Base-by-base conservation (phyloP, 2,329 filamentous ascomycete species). In the Alternaria longipes region DNA sequence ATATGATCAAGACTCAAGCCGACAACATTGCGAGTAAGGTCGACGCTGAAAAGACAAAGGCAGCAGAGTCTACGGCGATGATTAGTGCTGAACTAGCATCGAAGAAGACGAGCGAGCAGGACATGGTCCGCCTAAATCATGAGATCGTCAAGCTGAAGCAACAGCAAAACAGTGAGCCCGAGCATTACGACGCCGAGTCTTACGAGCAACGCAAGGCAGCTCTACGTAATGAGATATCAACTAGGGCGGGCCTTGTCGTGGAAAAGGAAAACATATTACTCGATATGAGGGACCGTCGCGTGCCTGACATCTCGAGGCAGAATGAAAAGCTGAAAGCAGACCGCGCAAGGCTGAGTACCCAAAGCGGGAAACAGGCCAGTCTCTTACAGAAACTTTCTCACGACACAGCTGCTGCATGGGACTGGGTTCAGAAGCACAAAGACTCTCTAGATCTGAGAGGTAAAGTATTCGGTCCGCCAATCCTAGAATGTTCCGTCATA, bases 401-500 rank as follows among this genome's bases (percentile, higher is more conserved):
- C 0, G 91, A 97, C 58, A 87, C 90, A 3, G 85, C 86, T 11
- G 82, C 75, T 66, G 93, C 89, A 2, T 97, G 92, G 89, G 84
- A 89, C 42, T 99, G 94, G 94, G 85, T 98, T 53, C 86, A 92
- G 72, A 78, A 87, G 3, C 88, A 99, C 74, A 85, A 85, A 60
- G 75, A 84, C 56, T 59, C 36, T 2, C 51, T 78, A 1, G 78
- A 85, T 50, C 95, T 97, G 65, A 86, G 91, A 72, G 88, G 90
- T 66, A 85, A 90, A 59, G 89, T 97, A 5, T 93, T 91, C 73
- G 93, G 91, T 0, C 94, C 94, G 6, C 89, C 94, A 0, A 87
- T 95, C 72, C 82, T 97, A 32, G 90, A 86, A 59, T 97, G 93
- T 78, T 91, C 90, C 0, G 82, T 97, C 54, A 93, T 90, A 67